These are phyloP conservation scores for Termitomyces sp. DNA, from an alignment of 768 basidiomycete genomes.

Conservation along the genomic window DNA sequence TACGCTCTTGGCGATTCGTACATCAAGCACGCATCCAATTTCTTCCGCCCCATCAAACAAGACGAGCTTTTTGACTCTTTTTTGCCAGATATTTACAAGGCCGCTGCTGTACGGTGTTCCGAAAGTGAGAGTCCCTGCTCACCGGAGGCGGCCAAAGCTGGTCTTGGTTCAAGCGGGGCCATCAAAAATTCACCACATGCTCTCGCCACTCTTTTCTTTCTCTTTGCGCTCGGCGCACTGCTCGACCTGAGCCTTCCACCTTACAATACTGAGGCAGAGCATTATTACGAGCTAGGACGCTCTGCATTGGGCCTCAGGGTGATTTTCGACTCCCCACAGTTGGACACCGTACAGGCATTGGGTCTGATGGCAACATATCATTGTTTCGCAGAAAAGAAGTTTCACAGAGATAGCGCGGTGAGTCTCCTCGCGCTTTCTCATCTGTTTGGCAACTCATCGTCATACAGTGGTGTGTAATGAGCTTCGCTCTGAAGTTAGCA, in stretches of 20 bases:
- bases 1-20: constrained; percentile 36
- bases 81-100: constrained; percentile 36
- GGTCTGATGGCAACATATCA: constrained; percentile 58
- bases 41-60: constrained; percentile 47
- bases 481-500: constrained; percentile 54
- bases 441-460: constrained; percentile 20
- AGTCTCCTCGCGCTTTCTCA: constrained; percentile 20
- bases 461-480: constrained; percentile 46
- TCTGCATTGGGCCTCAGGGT: constrained; percentile 48
- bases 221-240: constrained; percentile 61
- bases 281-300: constrained; percentile 54
- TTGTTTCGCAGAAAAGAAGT: constrained; percentile 47
- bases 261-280: constrained; percentile 57
- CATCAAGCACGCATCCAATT: constrained; percentile 41
- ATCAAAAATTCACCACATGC: constrained; percentile 36
- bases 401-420: constrained; percentile 41
- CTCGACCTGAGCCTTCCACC: constrained; percentile 47
- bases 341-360: constrained; percentile 56
- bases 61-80: constrained; percentile 41
- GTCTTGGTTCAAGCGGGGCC: not conserved
- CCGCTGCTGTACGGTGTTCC: constrained; percentile 13
- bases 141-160: not conserved
- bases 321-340: constrained; percentile 50
- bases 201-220: constrained; percentile 52
- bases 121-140: constrained; percentile 10